These are phyloP conservation scores for Luffa acutangula DNA, from an alignment of 306 rosid species.

Conservation along the genomic window DNA sequence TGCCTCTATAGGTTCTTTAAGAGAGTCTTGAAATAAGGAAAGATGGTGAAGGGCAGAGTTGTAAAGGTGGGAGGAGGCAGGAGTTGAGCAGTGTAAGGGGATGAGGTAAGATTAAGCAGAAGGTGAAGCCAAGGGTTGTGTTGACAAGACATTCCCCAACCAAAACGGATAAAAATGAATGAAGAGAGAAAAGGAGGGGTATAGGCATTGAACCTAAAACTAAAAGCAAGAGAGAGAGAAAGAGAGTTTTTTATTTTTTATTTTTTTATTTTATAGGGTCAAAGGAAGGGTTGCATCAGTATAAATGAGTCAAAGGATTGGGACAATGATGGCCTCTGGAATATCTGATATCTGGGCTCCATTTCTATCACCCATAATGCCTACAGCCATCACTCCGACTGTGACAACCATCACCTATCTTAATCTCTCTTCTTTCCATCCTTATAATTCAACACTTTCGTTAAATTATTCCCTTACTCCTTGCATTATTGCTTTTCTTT, in stretches of 20 bases:
- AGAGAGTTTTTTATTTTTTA: too few species aligned
- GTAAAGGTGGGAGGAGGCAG: neutral
- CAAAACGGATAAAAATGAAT: constrained; percentile 10
- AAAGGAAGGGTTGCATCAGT: constrained; percentile 7
- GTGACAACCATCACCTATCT: constrained; percentile 4
- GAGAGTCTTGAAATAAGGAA: neutral
- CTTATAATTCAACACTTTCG: neutral
- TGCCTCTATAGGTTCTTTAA: neutral
- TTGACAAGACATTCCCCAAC: constrained; percentile 10
- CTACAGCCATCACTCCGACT: constrained; percentile 11
- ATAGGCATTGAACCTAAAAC: neutral
- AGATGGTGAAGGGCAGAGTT: neutral
- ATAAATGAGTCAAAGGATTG: constrained; percentile 12
- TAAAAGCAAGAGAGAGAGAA: neutral
- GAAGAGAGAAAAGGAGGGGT: constrained; percentile 4
- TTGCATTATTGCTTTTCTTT: neutral
- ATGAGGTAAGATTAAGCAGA: neutral
- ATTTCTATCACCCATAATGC: constrained; percentile 16
- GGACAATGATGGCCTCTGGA: constrained; percentile 21
- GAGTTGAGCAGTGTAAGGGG: neutral
- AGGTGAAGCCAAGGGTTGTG: neutral
- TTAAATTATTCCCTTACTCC: neutral
- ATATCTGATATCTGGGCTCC: constrained; percentile 23
- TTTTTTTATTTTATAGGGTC: constrained; percentile 15
- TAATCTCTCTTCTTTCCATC: neutral